Evolutionary conservation across 2,329 filamentous ascomycete genomes (phyloP).

Genomic region (Trichoderma arundinaceum): DNA sequence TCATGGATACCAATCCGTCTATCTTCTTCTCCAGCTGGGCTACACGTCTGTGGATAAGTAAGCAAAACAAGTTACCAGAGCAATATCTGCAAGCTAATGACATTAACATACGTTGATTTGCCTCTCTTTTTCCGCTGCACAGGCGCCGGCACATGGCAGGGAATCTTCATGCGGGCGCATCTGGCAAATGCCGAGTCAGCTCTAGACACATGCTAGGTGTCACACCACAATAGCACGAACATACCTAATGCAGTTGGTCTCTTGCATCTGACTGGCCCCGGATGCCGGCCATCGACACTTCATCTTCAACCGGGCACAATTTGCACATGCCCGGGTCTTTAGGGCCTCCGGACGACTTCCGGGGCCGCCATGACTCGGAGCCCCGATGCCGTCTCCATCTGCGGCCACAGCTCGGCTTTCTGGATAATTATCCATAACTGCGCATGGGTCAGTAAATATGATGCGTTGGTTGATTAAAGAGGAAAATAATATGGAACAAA

Average conservation of each 20-base stretch:
- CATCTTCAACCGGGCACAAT: slow-evolving; percentile 47
- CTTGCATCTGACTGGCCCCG: slow-evolving; percentile 33
- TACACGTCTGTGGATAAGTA: slow-evolving; percentile 41
- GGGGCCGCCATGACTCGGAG: neutral
- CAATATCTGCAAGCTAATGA: neutral
- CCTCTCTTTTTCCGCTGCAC: slow-evolving; percentile 45
- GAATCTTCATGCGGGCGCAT: slow-evolving; percentile 44
- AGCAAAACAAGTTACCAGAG: neutral
- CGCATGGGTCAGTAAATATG: neutral
- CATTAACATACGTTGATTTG: slow-evolving; percentile 43
- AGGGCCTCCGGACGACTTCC: slow-evolving; percentile 14
- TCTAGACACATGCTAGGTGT: neutral
- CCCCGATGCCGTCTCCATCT: neutral
- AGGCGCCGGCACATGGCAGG: slow-evolving; percentile 44
- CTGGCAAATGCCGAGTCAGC: slow-evolving; percentile 35
- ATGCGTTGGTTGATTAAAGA: neutral
- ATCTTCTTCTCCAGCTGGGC: slow-evolving; percentile 49
- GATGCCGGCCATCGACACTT: slow-evolving; percentile 44
- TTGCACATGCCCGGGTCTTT: slow-evolving; percentile 42
- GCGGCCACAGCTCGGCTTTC: neutral
- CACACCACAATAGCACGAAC: neutral
- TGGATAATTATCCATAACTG: neutral
- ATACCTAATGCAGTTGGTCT: slow-evolving; percentile 41
- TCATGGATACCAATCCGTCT: slow-evolving; percentile 48
- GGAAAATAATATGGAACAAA: neutral